Percentiles rank a stretch among this genome's conserved stretches.
These are phyloP conservation scores for Fragaria nilgerrensis DNA, from an alignment of 306 rosid genomes.

Conservation along the genomic window DNA sequence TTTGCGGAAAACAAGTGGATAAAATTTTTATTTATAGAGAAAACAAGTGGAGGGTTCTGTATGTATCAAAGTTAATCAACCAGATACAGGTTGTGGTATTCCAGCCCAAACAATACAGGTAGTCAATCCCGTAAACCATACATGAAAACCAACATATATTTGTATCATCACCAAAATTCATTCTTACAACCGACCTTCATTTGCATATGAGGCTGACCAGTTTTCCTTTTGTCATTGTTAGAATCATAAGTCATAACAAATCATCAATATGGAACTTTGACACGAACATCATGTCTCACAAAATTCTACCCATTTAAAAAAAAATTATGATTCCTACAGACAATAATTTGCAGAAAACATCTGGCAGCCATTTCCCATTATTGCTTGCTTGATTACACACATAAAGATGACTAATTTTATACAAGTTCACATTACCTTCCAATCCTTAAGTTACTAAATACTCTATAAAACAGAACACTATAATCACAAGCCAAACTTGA, in stretches of 20 bases:
- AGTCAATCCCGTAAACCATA: no score
- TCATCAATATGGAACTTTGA: no score
- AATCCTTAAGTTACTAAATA: neutral
- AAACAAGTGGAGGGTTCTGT: neutral
- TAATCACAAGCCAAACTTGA: neutral
- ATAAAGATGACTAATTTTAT: neutral
- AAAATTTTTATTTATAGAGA: neutral
- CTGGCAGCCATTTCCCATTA: neutral
- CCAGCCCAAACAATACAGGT: neutral
- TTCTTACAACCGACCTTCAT: no score
- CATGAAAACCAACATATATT: neutral
- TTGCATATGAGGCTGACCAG: no score
- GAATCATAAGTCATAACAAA: no score
- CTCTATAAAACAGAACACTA: neutral
- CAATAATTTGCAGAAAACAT: neutral
- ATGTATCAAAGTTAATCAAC: neutral
- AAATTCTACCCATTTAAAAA: neutral
- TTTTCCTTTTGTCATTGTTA: no score
- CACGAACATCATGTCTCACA: neutral
- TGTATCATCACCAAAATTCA: no score
- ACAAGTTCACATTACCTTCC: neutral
- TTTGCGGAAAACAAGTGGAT: neutral
- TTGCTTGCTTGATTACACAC: neutral
- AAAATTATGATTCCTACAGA: neutral
- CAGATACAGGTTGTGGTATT: neutral